phyloP scores from a whole-genome alignment of 768 basidiomycete genomes.

The Paxillus rubicundulus region DNA sequence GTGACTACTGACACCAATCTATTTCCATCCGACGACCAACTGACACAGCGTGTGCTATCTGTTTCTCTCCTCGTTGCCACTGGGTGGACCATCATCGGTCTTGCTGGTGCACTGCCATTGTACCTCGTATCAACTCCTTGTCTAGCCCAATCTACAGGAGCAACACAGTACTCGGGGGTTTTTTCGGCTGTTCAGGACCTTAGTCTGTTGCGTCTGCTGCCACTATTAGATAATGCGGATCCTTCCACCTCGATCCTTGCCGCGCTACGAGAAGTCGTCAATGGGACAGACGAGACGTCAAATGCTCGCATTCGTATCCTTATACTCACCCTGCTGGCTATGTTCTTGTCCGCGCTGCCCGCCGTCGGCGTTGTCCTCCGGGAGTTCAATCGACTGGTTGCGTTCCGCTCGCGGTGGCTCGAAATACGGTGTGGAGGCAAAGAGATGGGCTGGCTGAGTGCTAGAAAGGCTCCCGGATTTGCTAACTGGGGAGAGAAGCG shows the following conservation, averaged over 20 bases:
- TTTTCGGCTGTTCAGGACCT: slow-evolving; percentile 74
- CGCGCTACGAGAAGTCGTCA: slow-evolving; percentile 33
- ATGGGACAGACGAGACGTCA: slow-evolving; percentile 36
- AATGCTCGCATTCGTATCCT: slow-evolving; percentile 64
- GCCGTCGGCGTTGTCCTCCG: slow-evolving; percentile 60
- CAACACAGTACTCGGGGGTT: slow-evolving; percentile 50
- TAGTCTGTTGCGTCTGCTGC: slow-evolving; percentile 70
- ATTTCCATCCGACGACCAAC: slow-evolving; percentile 74
- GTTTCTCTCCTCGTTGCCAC: slow-evolving; percentile 59
- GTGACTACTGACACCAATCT: slow-evolving; percentile 47
- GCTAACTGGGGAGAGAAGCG: slow-evolving; percentile 70
- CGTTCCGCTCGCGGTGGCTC: slow-evolving; percentile 58
- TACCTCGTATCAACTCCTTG: slow-evolving; percentile 72
- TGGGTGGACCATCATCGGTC: slow-evolving; percentile 66
- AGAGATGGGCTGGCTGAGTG: slow-evolving; percentile 76
- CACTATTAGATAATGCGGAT: slow-evolving; percentile 48
- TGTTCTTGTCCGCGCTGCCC: slow-evolving; percentile 63
- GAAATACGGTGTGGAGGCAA: slow-evolving; percentile 61
- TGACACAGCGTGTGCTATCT: slow-evolving; percentile 71
- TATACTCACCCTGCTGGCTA: slow-evolving; percentile 58
- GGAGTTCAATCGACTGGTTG: slow-evolving; percentile 58
- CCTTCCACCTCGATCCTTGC: slow-evolving; percentile 32
- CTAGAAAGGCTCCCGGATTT: slow-evolving; percentile 61
- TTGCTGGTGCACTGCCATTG: slow-evolving; percentile 70
- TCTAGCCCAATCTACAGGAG: slow-evolving; percentile 48